Evolutionary conservation across 2,329 filamentous ascomycete genomes (phyloP), one percentile per base, ranked within the genome.

Genomic region (Monosporascus sp.): DNA sequence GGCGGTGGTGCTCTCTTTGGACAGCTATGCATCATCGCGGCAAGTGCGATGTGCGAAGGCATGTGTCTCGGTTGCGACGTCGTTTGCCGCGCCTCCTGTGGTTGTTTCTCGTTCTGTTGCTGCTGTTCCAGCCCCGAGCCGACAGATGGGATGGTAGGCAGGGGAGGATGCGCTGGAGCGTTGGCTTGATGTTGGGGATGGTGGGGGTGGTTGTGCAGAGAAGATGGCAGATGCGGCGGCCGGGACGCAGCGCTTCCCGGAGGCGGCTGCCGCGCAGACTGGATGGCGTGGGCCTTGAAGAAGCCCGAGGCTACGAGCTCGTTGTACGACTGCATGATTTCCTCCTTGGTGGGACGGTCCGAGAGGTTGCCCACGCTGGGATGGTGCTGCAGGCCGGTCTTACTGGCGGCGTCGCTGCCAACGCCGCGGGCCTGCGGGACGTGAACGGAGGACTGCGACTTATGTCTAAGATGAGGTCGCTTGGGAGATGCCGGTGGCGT

Each of bases 201-300:
- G 31, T 35, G 31, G 31, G 31, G 9, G 5, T 44, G 41, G 8
- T 50, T 43, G 9, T 14, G n/a, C n/a, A n/a, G 38, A 11, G 38
- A 17, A 1, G 44, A 6, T n/a, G 15, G 46, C 24, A 31, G 55
- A 38, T 43, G 54, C 22, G 50, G 44, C 37, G 31, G 49, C 49
- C 46, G 52, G 20, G 43, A 52, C 18, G 52, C 55, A 24, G 52
- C 49, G 37, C 48, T 47, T 22, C 56, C 56, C 14, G 61, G 66
- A 22, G 65, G 63, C 2, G 71, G 76, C 62, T 78, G 77, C 3
- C 81, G 72, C 1, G 78, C 80, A 5, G 79, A 81, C 55, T 79
- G 76, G 55, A 83, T 83, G 50, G 80, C 80, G 56, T 82, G 80
- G 24, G 76, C 71, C 47, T 76, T 72, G 64, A 84, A 84, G 74